These are phyloP conservation scores for Wickerhamiella azymoides DNA, from an alignment of 805 yeast genomes.

Conservation along the genomic window DNA sequence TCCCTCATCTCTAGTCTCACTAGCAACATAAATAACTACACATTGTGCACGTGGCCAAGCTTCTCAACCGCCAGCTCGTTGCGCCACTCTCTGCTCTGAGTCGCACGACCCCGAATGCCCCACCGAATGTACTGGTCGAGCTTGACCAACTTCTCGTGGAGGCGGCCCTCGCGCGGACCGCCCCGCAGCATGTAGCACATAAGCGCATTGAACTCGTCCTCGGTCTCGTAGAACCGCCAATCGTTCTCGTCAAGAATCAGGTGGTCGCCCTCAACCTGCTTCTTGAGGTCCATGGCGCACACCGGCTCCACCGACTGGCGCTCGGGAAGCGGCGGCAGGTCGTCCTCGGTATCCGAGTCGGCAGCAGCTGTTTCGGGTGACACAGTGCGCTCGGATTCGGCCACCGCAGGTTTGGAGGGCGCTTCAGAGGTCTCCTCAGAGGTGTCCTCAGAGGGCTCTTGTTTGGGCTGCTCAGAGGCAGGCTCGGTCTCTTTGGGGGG, in stretches of 20 bases:
- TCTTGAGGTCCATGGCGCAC: slow-evolving; percentile 10
- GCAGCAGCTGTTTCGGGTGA: not conserved
- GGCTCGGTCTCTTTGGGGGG: no score
- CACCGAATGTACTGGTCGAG: slow-evolving; percentile 1
- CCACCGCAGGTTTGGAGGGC: no score
- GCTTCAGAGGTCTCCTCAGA: no score
- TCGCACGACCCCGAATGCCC: not conserved
- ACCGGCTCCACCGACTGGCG: not conserved
- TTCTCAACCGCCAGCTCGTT: slow-evolving; percentile 6
- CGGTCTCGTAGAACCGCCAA: slow-evolving; percentile 19
- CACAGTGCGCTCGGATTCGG: not conserved
- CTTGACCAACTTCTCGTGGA: slow-evolving; percentile 7
- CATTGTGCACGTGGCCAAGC: slow-evolving; percentile 8
- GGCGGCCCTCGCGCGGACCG: slow-evolving; percentile 16
- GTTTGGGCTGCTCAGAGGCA: no score
- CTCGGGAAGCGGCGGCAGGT: not conserved
- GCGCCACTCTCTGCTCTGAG: slow-evolving; percentile 8
- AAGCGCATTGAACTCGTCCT: slow-evolving; percentile 12
- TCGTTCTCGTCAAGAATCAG: slow-evolving; percentile 11
- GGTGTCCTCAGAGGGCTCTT: no score
- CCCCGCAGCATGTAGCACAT: slow-evolving; percentile 4
- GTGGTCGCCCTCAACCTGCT: slow-evolving; percentile 9
- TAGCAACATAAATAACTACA: not conserved
- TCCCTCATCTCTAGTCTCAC: no score
- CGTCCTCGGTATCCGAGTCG: not conserved